phyloP scores from a whole-genome alignment of 768 basidiomycete genomes.

The Tylopilus felleus region DNA sequence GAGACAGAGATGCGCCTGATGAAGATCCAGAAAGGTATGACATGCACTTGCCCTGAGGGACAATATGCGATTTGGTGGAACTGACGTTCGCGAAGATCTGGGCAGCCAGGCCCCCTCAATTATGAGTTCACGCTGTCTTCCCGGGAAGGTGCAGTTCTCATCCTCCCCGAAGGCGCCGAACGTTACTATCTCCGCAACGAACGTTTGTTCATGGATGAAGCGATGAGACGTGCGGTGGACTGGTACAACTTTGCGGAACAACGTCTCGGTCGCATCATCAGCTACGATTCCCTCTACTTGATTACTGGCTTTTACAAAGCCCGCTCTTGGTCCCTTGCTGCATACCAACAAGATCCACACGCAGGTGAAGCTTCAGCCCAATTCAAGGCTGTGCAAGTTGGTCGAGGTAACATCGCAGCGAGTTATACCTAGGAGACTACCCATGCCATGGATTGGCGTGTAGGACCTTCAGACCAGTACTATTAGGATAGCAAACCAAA shows the following conservation, averaged over 20 bases:
- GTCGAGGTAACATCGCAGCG: not conserved
- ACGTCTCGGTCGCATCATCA: not conserved
- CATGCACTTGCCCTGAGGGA: not conserved
- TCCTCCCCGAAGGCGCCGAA: not conserved
- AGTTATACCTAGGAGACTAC: not conserved
- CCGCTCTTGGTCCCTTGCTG: not conserved
- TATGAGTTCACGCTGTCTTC: not conserved
- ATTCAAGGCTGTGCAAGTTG: not conserved
- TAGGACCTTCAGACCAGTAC: not conserved
- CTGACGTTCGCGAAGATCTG: not conserved
- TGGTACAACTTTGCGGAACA: not conserved
- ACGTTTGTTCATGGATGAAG: not conserved
- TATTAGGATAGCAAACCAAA: not conserved
- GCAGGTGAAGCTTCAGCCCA: not conserved
- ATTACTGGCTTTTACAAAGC: conserved; percentile 1
- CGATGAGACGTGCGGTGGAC: not conserved
- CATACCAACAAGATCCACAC: not conserved
- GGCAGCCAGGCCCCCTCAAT: not conserved
- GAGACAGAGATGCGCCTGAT: not conserved
- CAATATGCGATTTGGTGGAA: not conserved
- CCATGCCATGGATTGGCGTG: not conserved
- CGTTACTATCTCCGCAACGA: not conserved
- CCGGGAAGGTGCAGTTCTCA: not conserved
- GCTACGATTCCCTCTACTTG: not conserved
- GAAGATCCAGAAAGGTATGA: conserved; percentile 1